These are phyloP conservation scores for Aspergillus mulundensis DNA, from an alignment of 495 filamentous ascomycete species.

Conservation along the genomic window DNA sequence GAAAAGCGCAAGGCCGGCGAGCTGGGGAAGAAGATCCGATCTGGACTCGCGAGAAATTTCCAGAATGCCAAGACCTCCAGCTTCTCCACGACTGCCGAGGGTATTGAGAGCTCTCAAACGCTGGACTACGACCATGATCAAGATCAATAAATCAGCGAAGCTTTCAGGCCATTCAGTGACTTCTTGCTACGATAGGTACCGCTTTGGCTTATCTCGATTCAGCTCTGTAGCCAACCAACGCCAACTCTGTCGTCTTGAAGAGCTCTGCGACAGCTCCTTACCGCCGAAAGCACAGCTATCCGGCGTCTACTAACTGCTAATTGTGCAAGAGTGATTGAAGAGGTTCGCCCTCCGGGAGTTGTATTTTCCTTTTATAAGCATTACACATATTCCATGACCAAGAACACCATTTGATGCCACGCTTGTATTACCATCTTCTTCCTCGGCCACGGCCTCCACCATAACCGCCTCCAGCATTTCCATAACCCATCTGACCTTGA, in stretches of 20 bases:
- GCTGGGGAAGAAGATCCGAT: constrained; percentile 36
- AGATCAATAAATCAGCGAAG: not conserved
- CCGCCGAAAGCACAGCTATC: constrained; percentile 8
- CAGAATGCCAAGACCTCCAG: constrained; percentile 50
- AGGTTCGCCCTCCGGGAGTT: not conserved
- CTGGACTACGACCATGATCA: not conserved
- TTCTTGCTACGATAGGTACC: not conserved
- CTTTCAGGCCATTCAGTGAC: not conserved
- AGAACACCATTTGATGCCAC: not conserved
- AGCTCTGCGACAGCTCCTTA: constrained; percentile 16
- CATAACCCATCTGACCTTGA: constrained; percentile 48
- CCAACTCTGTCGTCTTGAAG: not conserved
- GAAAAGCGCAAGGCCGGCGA: constrained; percentile 27
- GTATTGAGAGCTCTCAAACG: constrained; percentile 14
- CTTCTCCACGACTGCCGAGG: constrained; percentile 31
- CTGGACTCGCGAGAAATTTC: constrained; percentile 49
- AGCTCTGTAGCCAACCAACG: not conserved
- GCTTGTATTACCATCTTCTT: constrained; percentile 36
- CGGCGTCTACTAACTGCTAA: not conserved
- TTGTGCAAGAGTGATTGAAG: not conserved
- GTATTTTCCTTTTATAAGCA: constrained; percentile 7
- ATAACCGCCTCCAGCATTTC: constrained; percentile 46
- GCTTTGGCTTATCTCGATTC: too few species aligned
- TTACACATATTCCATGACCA: constrained; percentile 16
- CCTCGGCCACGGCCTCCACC: constrained; percentile 46